Percentiles rank a stretch among this genome's conserved stretches.
Conservation (phyloP, 176 grass and related monocot genomes). For the Ampelocalamus luodianensis region DNA sequence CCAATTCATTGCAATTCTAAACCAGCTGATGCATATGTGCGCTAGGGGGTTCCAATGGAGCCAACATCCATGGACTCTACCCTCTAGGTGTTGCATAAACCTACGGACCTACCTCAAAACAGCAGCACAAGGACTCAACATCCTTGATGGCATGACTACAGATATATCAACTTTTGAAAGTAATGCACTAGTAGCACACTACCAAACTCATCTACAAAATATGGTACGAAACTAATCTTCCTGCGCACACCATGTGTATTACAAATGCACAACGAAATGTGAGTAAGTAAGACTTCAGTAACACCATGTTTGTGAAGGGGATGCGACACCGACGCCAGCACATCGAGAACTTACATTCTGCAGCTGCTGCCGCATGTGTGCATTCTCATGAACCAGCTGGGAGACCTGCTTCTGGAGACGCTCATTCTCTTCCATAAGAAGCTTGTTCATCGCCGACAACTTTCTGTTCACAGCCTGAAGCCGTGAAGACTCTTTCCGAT, state of each 20-base stretch:
- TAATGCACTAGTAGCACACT: neutral
- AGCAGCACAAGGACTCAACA: neutral
- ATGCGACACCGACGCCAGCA: neutral
- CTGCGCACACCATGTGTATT: neutral
- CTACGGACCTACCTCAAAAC: neutral
- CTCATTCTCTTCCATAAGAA: conserved; percentile 98
- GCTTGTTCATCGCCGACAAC: conserved; percentile 92
- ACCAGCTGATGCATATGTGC: neutral
- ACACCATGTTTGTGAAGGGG: neutral
- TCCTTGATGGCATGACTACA: neutral
- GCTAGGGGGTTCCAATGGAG: neutral
- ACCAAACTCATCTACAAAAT: neutral
- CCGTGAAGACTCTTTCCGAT: conserved; percentile 80
- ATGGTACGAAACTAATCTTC: neutral
- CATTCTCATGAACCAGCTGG: conserved; percentile 92
- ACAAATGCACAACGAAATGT: neutral
- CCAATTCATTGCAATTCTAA: neutral
- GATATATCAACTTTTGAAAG: neutral
- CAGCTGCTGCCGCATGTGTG: conserved; percentile 85
- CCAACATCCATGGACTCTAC: neutral
- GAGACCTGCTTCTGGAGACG: conserved; percentile 98
- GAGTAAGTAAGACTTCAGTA: neutral
- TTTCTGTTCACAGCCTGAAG: conserved; percentile 94
- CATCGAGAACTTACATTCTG: conserved; percentile 64
- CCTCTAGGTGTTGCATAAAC: neutral